Evolutionary conservation across 805 yeast genomes (phyloP).

Genomic region (Pichia gijzeniarum): DNA sequence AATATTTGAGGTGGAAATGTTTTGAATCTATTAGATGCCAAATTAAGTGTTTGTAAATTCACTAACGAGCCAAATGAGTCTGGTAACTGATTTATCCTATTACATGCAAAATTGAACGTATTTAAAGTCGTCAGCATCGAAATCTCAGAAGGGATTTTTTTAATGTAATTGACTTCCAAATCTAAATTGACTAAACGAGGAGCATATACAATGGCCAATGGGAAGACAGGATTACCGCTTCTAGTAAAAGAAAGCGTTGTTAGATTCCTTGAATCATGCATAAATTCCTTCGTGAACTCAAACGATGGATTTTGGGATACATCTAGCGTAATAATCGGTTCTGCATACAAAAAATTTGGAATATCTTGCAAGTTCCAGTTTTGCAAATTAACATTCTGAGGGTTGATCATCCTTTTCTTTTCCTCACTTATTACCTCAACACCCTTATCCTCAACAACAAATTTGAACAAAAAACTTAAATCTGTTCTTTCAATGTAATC

Average conservation of each 20-base stretch:
- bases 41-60: constrained; percentile 53
- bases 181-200: constrained; percentile 60
- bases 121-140: constrained; percentile 48
- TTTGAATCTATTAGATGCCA: constrained; percentile 71
- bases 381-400: constrained; percentile 65
- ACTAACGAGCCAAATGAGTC: constrained; percentile 49
- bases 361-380: constrained; percentile 74
- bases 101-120: constrained; percentile 64
- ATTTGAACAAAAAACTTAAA: constrained; percentile 73
- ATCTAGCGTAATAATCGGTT: constrained; percentile 74
- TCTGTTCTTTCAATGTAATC: constrained; percentile 81
- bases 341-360: constrained; percentile 76
- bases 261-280: constrained; percentile 71
- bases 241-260: constrained; percentile 60
- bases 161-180: constrained; percentile 72
- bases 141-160: constrained; percentile 52
- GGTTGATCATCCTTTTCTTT: constrained; percentile 43
- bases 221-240: constrained; percentile 70
- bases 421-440: constrained; percentile 33
- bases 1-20: constrained; percentile 60
- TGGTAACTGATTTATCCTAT: constrained; percentile 61
- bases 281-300: constrained; percentile 74
- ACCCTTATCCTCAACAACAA: constrained; percentile 67
- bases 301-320: constrained; percentile 85
- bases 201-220: constrained; percentile 65